Conservation (phyloP, 202 grass and related monocot species). For the Elaeis oleifera region DNA sequence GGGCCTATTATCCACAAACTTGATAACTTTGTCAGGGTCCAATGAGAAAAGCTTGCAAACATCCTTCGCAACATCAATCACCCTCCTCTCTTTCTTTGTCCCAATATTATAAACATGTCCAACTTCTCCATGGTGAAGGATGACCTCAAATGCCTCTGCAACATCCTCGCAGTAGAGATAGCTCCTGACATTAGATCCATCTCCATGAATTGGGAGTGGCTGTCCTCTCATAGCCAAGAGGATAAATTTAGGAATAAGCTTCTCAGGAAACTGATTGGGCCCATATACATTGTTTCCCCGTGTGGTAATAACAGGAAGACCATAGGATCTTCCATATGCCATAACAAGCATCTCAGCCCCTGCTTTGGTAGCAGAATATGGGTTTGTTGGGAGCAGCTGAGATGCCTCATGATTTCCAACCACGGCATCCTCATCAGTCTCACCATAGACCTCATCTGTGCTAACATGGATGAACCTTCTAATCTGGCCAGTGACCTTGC, state of each 20-base stretch:
- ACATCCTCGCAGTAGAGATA: slow-evolving; percentile 91
- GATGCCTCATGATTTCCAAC: slow-evolving; percentile 90
- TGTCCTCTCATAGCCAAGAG: slow-evolving; percentile 65
- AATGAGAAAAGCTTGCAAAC: slow-evolving; percentile 76
- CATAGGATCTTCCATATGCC: slow-evolving; percentile 91
- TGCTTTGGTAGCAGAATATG: slow-evolving; percentile 88
- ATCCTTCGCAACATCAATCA: slow-evolving; percentile 89
- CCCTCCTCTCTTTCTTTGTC: slow-evolving; percentile 78
- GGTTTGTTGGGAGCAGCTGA: slow-evolving; percentile 78
- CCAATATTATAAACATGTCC: slow-evolving; percentile 91
- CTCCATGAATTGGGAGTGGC: slow-evolving; percentile 78
- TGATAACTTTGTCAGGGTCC: slow-evolving; percentile 59
- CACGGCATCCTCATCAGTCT: slow-evolving; percentile 78
- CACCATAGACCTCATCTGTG: slow-evolving; percentile 85
- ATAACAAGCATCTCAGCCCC: slow-evolving; percentile 94
- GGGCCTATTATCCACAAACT: slow-evolving; percentile 75
- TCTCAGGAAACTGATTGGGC: slow-evolving; percentile 85
- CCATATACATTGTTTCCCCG: slow-evolving; percentile 89
- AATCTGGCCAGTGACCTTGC: slow-evolving; percentile 67
- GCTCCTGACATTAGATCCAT: slow-evolving; percentile 82
- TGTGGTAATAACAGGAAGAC: slow-evolving; percentile 78
- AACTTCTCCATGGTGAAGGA: slow-evolving; percentile 77
- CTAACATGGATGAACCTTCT: slow-evolving; percentile 82
- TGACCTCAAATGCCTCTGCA: slow-evolving; percentile 83
- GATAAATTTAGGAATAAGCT: slow-evolving; percentile 86